Percentiles rank a stretch among this genome's conserved stretches.
Evolutionary conservation across 148 eudicot genomes (phyloP).

Genomic region (Mesembryanthemum crystallinum): DNA sequence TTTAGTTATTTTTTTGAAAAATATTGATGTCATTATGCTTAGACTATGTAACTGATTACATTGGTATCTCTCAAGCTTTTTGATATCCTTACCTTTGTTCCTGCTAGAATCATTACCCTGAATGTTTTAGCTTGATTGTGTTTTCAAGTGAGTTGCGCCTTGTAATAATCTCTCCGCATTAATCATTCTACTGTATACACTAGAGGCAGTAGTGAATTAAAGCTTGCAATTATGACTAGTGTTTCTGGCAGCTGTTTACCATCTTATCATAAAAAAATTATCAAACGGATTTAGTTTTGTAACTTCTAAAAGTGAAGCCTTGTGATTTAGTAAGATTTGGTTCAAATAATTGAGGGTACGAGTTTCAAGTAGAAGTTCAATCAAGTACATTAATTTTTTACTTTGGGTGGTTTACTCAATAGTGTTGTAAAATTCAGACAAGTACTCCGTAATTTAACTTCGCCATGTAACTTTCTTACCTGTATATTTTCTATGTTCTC

Average conservation of each 20-base stretch:
- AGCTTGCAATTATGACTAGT: too few relatives aligned
- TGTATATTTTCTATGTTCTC: constrained; percentile 15
- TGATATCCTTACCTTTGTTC: not conserved
- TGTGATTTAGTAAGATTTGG: not conserved
- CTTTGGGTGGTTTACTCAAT: not conserved
- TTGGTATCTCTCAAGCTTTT: not conserved
- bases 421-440: not conserved
- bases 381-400: not conserved
- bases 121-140: not conserved
- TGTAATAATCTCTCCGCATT: not conserved
- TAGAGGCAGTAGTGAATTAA: not conserved
- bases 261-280: not conserved
- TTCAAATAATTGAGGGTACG: not conserved
- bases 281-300: not conserved
- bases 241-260: not conserved
- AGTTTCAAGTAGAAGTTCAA: not conserved
- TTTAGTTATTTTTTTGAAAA: too few relatives aligned
- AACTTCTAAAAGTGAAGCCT: not conserved
- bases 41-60: not conserved
- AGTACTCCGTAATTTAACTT: not conserved
- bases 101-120: not conserved
- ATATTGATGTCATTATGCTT: not conserved
- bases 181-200: not conserved
- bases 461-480: not conserved
- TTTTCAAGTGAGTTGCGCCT: not conserved